Conservation (phyloP, 2,329 filamentous ascomycete species). For the Corynespora cassiicola region DNA sequence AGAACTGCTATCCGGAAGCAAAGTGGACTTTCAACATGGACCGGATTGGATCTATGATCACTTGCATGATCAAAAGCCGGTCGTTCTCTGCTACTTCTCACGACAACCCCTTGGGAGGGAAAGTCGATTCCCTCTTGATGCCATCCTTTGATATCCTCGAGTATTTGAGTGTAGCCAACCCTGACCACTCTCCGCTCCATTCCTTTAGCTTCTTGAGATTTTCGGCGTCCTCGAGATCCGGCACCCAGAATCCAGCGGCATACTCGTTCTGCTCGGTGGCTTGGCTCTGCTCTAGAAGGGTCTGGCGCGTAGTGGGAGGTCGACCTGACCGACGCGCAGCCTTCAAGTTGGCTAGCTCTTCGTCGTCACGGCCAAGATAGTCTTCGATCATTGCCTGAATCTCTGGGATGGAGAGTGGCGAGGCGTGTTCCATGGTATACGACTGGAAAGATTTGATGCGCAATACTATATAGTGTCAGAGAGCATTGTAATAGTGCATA, state of each 20-base stretch:
- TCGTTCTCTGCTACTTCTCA: constrained; percentile 27
- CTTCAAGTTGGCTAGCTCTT: constrained; percentile 71
- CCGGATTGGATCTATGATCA: too few relatives aligned
- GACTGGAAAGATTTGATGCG: constrained; percentile 76
- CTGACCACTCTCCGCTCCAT: constrained; percentile 87
- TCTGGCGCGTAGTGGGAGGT: constrained; percentile 78
- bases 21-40: too few relatives aligned
- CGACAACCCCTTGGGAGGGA: constrained; percentile 68
- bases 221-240: constrained; percentile 73
- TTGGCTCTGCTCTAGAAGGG: constrained; percentile 75
- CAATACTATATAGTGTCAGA: constrained; percentile 58
- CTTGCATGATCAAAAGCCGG: too few relatives aligned
- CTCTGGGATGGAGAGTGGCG: constrained; percentile 56
- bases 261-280: constrained; percentile 79
- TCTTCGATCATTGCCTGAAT: constrained; percentile 60
- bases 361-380: constrained; percentile 68
- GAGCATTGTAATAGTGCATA: background rate
- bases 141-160: constrained; percentile 74
- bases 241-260: constrained; percentile 83
- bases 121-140: constrained; percentile 70
- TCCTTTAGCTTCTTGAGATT: constrained; percentile 70
- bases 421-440: constrained; percentile 60
- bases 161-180: constrained; percentile 78
- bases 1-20: too few relatives aligned
- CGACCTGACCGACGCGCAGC: constrained; percentile 77